Conservation (phyloP, 192 early-diverging fungal species). For the Rhizophagus sp. region DNA sequence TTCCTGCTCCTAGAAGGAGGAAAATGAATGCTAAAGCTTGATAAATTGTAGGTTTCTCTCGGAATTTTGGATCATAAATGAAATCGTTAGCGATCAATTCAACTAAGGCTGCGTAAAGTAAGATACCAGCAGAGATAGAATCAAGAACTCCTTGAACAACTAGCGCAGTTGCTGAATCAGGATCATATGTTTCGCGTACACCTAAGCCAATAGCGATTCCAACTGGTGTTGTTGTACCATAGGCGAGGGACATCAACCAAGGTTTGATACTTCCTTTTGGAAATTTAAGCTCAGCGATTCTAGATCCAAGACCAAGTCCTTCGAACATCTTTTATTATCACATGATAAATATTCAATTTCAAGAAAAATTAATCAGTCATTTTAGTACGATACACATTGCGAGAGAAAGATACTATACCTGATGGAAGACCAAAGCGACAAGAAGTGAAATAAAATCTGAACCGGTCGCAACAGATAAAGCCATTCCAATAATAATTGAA, state of each 20-base stretch:
- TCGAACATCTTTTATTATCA: conserved; percentile 62
- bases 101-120: conserved; percentile 77
- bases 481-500: conserved; percentile 72
- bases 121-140: conserved; percentile 76
- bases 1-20: conserved; percentile 69
- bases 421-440: conserved; percentile 74
- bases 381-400: neutral
- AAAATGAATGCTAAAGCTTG: conserved; percentile 56
- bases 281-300: conserved; percentile 59
- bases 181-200: conserved; percentile 62
- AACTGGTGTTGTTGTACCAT: conserved; percentile 80
- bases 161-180: conserved; percentile 51
- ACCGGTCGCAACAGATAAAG: conserved; percentile 61
- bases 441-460: conserved; percentile 60
- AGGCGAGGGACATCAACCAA: conserved; percentile 57
- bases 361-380: neutral
- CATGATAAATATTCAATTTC: neutral
- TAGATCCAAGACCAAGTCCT: conserved; percentile 74
- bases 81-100: conserved; percentile 77
- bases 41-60: conserved; percentile 25
- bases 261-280: conserved; percentile 42
- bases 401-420: conserved; percentile 43
- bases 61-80: conserved; percentile 54
- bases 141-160: conserved; percentile 78
- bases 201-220: conserved; percentile 80